Conservation (phyloP, 139 green algal genomes). For the Micractinium conductrix region DNA sequence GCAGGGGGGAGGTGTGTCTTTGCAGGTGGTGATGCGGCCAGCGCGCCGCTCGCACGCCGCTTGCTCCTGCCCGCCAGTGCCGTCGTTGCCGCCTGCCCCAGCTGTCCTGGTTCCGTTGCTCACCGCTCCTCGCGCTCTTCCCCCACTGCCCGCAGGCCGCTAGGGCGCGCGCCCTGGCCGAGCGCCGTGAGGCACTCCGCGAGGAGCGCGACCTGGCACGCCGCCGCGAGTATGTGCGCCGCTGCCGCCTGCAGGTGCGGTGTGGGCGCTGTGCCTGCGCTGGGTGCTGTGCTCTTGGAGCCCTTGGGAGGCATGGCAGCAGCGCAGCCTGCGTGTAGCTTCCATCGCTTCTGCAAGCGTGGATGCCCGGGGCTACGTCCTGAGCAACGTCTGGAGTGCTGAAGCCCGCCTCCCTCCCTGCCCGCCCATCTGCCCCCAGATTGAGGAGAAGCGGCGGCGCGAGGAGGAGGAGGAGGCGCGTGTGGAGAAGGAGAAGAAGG, state of each 20-base stretch:
- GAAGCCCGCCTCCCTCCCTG: not conserved
- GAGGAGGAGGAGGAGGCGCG: constrained; percentile 47
- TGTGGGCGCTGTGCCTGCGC: too few relatives aligned
- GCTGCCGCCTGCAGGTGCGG: constrained; percentile 67
- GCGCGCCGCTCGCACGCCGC: not conserved
- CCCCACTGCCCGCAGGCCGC: not conserved
- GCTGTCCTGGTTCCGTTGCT: too few relatives aligned
- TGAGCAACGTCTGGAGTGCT: not conserved
- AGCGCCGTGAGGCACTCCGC: constrained; percentile 62
- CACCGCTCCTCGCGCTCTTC: not conserved
- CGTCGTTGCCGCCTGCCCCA: not conserved
- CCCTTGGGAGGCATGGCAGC: too few relatives aligned
- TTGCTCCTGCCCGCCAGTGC: too few relatives aligned
- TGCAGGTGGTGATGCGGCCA: not conserved
- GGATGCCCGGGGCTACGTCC: too few relatives aligned
- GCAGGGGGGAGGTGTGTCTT: too few relatives aligned
- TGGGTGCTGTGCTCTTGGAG: too few relatives aligned
- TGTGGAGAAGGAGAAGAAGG: constrained; percentile 40
- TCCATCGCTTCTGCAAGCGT: too few relatives aligned
- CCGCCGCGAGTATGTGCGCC: constrained; percentile 79
- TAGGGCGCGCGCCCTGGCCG: constrained; percentile 14
- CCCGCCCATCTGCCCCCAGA: not conserved
- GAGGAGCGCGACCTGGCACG: constrained; percentile 76
- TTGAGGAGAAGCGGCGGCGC: constrained; percentile 54
- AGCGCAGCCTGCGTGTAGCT: too few relatives aligned